Evolutionary conservation across 352 stramenopile species (phyloP).

Genomic region (Phytophthora pisi): DNA sequence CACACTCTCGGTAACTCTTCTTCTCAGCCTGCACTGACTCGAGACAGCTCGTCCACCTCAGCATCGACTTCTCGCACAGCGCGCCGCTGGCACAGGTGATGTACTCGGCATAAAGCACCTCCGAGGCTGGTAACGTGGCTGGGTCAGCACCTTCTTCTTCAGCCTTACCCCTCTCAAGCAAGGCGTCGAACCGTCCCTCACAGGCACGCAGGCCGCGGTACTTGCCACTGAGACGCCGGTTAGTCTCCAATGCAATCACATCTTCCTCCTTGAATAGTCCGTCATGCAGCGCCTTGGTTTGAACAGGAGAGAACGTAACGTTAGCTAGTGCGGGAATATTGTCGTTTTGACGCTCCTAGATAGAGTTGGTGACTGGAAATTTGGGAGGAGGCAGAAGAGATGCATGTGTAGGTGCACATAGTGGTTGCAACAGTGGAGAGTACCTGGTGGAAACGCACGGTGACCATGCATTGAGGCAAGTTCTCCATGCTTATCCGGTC

Average conservation of each 20-base stretch:
- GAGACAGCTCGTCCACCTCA: slow-evolving; percentile 61
- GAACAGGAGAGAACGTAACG: background rate
- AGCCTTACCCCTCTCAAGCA: slow-evolving; percentile 39
- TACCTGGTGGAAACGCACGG: slow-evolving; percentile 74
- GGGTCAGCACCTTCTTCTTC: slow-evolving; percentile 4
- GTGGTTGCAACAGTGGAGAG: background rate
- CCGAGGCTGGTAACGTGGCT: slow-evolving; percentile 27
- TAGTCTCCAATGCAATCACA: slow-evolving; percentile 45
- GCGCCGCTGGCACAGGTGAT: slow-evolving; percentile 57
- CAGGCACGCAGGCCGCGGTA: slow-evolving; percentile 62
- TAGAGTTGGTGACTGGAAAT: slow-evolving; percentile 4
- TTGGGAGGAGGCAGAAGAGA: slow-evolving; percentile 7
- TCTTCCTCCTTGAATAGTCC: slow-evolving; percentile 46
- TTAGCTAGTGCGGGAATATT: slow-evolving; percentile 7
- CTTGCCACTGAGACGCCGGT: slow-evolving; percentile 43
- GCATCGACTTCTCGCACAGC: slow-evolving; percentile 57
- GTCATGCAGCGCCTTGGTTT: slow-evolving; percentile 48
- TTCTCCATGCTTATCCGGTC: slow-evolving; percentile 41
- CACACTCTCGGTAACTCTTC: slow-evolving; percentile 53
- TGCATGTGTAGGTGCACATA: background rate
- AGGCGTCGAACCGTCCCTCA: slow-evolving; percentile 55
- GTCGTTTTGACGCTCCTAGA: background rate
- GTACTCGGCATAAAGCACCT: slow-evolving; percentile 71
- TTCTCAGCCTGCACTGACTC: slow-evolving; percentile 45
- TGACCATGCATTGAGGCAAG: slow-evolving; percentile 65